Percentiles rank a stretch among this genome's conserved stretches.
phyloP scores from a whole-genome alignment of 2,329 filamentous ascomycete species.

The Cladosporium cucumerinum region DNA sequence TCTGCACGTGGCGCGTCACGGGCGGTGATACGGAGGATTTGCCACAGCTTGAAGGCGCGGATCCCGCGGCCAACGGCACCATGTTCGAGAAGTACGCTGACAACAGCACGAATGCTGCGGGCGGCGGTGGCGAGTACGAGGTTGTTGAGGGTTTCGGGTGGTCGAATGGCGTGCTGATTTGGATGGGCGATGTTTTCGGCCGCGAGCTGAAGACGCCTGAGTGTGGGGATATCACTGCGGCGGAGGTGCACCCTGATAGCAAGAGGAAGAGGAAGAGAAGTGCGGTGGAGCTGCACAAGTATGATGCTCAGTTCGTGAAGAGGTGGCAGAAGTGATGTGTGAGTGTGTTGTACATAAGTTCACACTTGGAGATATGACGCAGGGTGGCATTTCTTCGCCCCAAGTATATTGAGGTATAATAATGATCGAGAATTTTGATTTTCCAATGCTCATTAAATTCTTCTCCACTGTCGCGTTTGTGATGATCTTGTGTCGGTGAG shows the following conservation, averaged over 20 bases:
- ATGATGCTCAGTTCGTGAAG: conserved; percentile 12
- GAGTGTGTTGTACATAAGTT: not conserved
- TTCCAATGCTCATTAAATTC: not conserved
- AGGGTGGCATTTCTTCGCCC: not conserved
- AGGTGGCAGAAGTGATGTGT: conserved; percentile 10
- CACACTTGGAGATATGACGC: not conserved
- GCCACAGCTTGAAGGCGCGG: conserved; percentile 50
- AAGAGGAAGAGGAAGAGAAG: conserved; percentile 16
- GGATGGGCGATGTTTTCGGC: conserved; percentile 62
- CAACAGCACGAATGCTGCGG: conserved; percentile 57
- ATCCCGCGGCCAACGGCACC: conserved; percentile 48
- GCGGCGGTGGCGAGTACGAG: conserved; percentile 64
- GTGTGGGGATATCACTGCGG: conserved; percentile 20
- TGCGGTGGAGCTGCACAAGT: conserved; percentile 6
- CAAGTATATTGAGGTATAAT: not conserved
- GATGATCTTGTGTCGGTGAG: not conserved
- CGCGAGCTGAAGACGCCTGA: conserved; percentile 54
- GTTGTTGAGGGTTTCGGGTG: conserved; percentile 70
- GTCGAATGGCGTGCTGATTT: conserved; percentile 67
- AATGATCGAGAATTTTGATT: not conserved
- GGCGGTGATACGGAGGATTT: conserved; percentile 57
- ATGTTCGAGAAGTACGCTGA: conserved; percentile 71
- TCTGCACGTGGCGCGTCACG: conserved; percentile 68
- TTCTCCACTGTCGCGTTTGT: not conserved
- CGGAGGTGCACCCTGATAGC: conserved; percentile 4